Evolutionary conservation across 2,329 filamentous ascomycete species (phyloP).

Genomic region (Trichoderma pleuroti): DNA sequence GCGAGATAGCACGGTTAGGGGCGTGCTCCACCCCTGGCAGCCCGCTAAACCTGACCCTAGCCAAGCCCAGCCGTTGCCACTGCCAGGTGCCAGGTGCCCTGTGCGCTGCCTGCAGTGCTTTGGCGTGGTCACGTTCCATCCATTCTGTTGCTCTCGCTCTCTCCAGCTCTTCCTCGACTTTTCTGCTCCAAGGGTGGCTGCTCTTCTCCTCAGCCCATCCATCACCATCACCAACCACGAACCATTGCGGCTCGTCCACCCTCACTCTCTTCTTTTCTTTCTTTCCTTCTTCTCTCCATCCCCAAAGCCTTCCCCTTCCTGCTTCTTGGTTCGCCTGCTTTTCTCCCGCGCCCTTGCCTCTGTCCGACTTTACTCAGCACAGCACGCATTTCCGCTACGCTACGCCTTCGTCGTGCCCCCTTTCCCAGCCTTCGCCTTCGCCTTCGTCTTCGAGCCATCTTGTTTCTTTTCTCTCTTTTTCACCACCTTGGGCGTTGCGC

Average conservation of each 20-base stretch:
- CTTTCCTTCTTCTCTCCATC: slow-evolving; percentile 29
- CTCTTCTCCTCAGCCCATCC: slow-evolving; percentile 19
- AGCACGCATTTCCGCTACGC: slow-evolving; percentile 21
- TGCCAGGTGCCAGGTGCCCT: slow-evolving; percentile 11
- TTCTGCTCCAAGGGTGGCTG: slow-evolving; percentile 11
- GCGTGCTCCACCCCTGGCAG: slow-evolving; percentile 17
- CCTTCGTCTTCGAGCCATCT: slow-evolving; percentile 24
- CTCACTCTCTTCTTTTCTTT: slow-evolving; percentile 27
- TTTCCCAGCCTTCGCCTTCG: slow-evolving; percentile 30
- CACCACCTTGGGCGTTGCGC: slow-evolving; percentile 26
- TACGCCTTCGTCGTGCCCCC: slow-evolving; percentile 28
- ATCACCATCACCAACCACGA: slow-evolving; percentile 14
- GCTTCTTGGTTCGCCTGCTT: slow-evolving; percentile 31
- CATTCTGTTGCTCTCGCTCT: background rate
- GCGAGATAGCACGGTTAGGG: slow-evolving; percentile 19
- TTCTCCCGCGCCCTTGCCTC: slow-evolving; percentile 25
- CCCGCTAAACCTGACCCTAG: slow-evolving; percentile 18
- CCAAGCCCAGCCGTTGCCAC: slow-evolving; percentile 22
- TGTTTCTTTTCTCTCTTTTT: slow-evolving; percentile 23
- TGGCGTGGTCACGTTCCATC: slow-evolving; percentile 2
- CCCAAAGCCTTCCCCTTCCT: slow-evolving; percentile 24
- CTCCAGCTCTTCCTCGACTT: slow-evolving; percentile 18
- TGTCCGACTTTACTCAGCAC: slow-evolving; percentile 22
- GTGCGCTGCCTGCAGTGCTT: slow-evolving; percentile 17
- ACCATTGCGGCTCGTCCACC: slow-evolving; percentile 20